Base-by-base conservation (phyloP, 148 eudicot genomes). In the Limonium bicolor region DNA sequence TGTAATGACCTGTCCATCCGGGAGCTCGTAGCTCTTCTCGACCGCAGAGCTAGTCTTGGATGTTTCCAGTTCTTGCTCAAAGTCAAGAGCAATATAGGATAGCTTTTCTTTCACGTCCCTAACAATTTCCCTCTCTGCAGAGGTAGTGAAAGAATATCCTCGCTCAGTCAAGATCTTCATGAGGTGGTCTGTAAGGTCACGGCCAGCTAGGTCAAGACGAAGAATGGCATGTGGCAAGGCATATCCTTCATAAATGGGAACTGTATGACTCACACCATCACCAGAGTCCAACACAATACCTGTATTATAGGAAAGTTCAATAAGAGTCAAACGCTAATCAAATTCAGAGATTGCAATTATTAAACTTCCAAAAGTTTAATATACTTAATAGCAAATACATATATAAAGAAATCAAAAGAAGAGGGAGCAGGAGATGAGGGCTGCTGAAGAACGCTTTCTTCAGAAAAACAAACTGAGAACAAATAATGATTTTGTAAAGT, bases 81-180 rank as follows among this genome's bases (percentile, higher is more conserved):
- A 40, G 44, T 40, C 44, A 5, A 40, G 44, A 18, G 44, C 48
- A 8, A 43, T 25, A 24, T 43, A 43, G 8, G 48, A 22, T 9
- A 43, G 29, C 48, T 43, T 43, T 17, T 43, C 48, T 24, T 43
- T 43, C 6, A 43, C 16, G 28, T 42, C 47, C 26, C 47, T 21
- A 10, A 42, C 48, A 24, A 24, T 43, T 24, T 43, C 48, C 5
- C 48, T n/a, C 27, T 43, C 48, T 12, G 48, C 48, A 11, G 24
- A 21, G 1, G 48, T 24, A 8, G 47, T 42, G 28, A 42, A 42
- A 3, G 28, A 20, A 28, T 42, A 42, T 1, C 47, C 47, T 1
- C 47, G 26, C 16, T 42, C 47, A 6, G 47, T 42, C 4, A 42
- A 28, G 17, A 43, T 43, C 48, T 43, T 43, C 48, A 43, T 43